Conservation (phyloP, 2,329 filamentous ascomycete species). For the Coniella vitis region DNA sequence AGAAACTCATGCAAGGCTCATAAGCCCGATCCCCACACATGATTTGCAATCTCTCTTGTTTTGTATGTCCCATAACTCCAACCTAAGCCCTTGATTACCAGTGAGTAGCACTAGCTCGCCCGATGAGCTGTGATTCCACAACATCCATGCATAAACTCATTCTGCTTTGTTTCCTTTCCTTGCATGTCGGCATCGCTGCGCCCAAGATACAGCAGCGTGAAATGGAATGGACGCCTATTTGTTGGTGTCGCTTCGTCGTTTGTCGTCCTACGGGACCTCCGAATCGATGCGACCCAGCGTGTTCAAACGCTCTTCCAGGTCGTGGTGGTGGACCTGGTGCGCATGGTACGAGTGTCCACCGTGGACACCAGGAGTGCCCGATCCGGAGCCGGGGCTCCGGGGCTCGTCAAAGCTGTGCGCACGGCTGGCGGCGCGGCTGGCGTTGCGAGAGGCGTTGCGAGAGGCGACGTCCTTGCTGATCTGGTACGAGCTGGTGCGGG, state of each 20-base stretch:
- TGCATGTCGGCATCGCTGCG: not conserved
- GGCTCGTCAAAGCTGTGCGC: conserved; percentile 13
- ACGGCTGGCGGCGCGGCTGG: conserved; percentile 6
- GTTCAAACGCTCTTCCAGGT: conserved; percentile 9
- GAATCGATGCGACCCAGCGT: conserved; percentile 13
- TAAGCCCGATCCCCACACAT: not conserved
- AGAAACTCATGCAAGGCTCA: not conserved
- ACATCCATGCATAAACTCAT: no score
- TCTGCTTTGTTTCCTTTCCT: not conserved
- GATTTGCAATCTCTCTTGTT: no score
- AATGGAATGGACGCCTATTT: not conserved
- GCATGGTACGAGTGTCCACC: not conserved
- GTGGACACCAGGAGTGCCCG: not conserved
- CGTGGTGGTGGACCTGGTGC: conserved; percentile 8
- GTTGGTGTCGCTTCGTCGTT: not conserved
- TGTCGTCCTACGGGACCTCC: conserved; percentile 10
- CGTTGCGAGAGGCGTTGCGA: conserved; percentile 4
- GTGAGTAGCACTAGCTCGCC: no score
- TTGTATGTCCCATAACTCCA: no score
- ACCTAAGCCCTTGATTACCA: not conserved
- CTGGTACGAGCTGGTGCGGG: conserved; percentile 10
- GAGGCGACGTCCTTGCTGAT: conserved; percentile 8
- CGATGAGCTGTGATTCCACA: no score
- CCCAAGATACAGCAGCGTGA: not conserved
- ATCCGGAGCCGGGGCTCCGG: not conserved